These are phyloP conservation scores for Aspergillus nidulans DNA, from an alignment of 495 filamentous ascomycete species.

Conservation along the genomic window DNA sequence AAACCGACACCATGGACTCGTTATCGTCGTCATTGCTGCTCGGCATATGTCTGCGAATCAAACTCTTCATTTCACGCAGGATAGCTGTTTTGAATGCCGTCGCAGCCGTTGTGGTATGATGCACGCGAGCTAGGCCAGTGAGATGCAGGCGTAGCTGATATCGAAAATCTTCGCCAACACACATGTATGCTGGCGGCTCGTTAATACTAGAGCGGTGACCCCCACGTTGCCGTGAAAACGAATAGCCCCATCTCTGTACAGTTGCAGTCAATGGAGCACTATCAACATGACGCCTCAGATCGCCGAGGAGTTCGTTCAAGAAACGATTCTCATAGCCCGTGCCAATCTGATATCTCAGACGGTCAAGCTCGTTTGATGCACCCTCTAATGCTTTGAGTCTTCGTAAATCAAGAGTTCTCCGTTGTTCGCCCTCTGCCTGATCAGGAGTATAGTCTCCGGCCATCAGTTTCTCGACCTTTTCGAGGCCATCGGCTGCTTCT, in stretches of 20 bases:
- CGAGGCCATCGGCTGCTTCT: conserved; percentile 69
- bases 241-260: conserved; percentile 67
- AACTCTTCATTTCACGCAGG: conserved; percentile 76
- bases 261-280: conserved; percentile 67
- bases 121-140: conserved; percentile 72
- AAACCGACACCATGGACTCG: conserved; percentile 83
- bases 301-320: conserved; percentile 68
- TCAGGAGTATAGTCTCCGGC: conserved; percentile 53
- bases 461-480: conserved; percentile 72
- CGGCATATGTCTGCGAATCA: conserved; percentile 82
- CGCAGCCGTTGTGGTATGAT: conserved; percentile 72
- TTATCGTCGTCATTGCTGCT: conserved; percentile 91
- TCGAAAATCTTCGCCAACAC: conserved; percentile 63
- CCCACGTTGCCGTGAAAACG: conserved; percentile 61
- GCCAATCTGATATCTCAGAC: conserved; percentile 74
- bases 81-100: conserved; percentile 83
- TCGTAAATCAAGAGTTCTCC: conserved; percentile 61
- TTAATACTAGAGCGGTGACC: conserved; percentile 61
- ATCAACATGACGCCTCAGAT: conserved; percentile 79
- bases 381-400: conserved; percentile 76
- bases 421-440: conserved; percentile 21
- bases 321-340: conserved; percentile 82
- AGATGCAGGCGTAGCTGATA: conserved; percentile 62
- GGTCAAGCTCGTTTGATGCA: conserved; percentile 67
- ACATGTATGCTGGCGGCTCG: conserved; percentile 68